A percentile compares a stretch with the other conserved stretches of the same genome.
phyloP scores from a whole-genome alignment of 2,329 filamentous ascomycete species.

The Aureobasidium pullulans region DNA sequence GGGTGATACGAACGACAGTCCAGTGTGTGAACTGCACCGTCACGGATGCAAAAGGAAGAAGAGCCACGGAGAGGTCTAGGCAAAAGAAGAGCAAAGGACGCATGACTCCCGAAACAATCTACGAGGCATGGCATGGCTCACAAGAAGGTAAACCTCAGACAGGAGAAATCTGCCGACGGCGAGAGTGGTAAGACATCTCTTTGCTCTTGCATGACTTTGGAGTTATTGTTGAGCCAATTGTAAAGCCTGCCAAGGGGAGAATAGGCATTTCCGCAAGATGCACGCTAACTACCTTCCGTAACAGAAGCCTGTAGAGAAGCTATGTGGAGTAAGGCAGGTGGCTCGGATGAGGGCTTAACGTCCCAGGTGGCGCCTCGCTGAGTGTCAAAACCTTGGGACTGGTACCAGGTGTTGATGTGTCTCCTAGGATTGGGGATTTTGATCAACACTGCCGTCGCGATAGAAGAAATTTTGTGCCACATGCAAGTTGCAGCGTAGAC shows the following conservation, averaged over 20 bases:
- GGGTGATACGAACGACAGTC: background rate
- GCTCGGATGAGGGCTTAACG: background rate
- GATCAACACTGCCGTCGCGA: background rate
- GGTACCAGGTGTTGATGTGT: background rate
- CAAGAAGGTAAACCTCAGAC: background rate
- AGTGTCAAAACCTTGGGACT: background rate
- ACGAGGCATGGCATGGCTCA: background rate
- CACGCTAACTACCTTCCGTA: background rate
- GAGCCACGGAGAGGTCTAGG: background rate
- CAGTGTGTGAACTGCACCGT: background rate
- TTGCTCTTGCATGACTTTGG: background rate
- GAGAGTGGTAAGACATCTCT: background rate
- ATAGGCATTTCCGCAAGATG: background rate
- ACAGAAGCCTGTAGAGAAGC: background rate
- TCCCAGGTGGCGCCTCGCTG: background rate
- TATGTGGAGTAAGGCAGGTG: background rate
- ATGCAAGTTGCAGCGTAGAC: background rate
- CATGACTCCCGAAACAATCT: slow-evolving; percentile 3
- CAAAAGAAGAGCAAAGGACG: background rate
- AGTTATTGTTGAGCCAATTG: background rate
- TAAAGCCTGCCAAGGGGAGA: background rate
- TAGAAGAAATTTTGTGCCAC: background rate
- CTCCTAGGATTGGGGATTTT: background rate
- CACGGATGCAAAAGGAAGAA: background rate
- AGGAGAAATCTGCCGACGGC: background rate